These are phyloP conservation scores for Ulmus americana DNA, from an alignment of 331 rosid species.

Conservation along the genomic window DNA sequence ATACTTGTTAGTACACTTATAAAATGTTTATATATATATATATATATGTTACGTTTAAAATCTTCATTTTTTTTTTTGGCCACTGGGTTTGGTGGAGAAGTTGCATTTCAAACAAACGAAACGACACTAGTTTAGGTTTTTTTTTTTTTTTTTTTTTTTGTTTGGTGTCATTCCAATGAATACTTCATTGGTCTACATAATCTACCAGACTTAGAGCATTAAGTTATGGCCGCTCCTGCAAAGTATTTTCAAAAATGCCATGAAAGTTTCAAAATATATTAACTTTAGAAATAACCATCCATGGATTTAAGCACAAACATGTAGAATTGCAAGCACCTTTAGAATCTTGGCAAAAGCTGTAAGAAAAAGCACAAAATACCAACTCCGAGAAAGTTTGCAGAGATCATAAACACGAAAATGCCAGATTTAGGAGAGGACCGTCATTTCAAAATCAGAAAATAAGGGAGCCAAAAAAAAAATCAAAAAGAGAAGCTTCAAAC, in stretches of 20 bases:
- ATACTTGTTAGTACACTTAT: background rate
- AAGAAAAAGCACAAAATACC: conserved; percentile 15
- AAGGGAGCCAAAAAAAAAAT: background rate
- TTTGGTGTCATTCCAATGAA: no score
- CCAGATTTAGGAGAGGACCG: conserved; percentile 19
- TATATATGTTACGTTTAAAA: background rate
- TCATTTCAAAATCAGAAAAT: conserved; percentile 28
- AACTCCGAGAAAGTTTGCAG: conserved; percentile 2
- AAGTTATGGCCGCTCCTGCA: no score
- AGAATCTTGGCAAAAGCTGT: conserved; percentile 2
- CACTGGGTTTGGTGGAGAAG: no score
- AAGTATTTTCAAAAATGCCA: no score
- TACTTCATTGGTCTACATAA: no score
- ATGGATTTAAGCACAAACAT: background rate
- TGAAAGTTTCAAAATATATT: no score
- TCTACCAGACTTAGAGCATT: no score
- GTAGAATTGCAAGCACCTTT: background rate
- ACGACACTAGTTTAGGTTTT: no score
- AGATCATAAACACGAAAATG: conserved; percentile 16
- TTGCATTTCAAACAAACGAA: no score
- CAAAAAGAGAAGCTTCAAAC: conserved; percentile 20
- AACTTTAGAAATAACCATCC: no score
- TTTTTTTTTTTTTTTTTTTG: no score
- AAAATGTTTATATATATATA: background rate
- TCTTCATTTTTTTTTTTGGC: background rate